phyloP scores from a whole-genome alignment of 1,284 basidiomycete genomes.

The Clitocybe nebularis region DNA sequence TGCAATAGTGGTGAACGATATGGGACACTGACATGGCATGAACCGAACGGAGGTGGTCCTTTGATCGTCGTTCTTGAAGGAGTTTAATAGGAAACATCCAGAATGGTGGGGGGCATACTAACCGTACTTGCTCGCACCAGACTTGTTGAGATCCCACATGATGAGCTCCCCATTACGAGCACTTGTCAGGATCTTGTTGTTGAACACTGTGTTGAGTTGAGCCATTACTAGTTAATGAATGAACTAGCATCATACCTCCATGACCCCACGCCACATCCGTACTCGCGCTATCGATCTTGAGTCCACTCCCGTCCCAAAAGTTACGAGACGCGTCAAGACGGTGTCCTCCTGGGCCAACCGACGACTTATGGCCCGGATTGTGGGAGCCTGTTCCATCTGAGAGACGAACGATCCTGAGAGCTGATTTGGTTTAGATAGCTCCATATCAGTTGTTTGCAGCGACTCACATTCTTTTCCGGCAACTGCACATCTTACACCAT shows the following conservation, averaged over 20 bases:
- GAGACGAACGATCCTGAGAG: slow-evolving; percentile 61
- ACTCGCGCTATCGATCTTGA: slow-evolving; percentile 71
- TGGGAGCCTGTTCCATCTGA: slow-evolving; percentile 39
- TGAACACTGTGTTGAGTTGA: slow-evolving; percentile 64
- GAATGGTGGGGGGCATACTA: slow-evolving; percentile 13
- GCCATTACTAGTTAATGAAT: slow-evolving; percentile 6
- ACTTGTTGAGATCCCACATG: slow-evolving; percentile 78
- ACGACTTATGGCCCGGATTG: slow-evolving; percentile 46
- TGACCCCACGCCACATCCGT: slow-evolving; percentile 83
- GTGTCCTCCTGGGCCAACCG: slow-evolving; percentile 54
- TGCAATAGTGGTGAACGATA: slow-evolving; percentile 62
- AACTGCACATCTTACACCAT: slow-evolving; percentile 62
- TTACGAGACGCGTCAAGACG: slow-evolving; percentile 67
- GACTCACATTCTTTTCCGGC: slow-evolving; percentile 70
- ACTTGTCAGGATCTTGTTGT: slow-evolving; percentile 79
- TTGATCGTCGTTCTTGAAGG: slow-evolving; percentile 60
- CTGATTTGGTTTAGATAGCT: slow-evolving; percentile 33
- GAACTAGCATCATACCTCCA: slow-evolving; percentile 52
- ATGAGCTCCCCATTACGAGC: slow-evolving; percentile 81
- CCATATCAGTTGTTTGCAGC: not conserved
- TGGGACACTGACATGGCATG: slow-evolving; percentile 66
- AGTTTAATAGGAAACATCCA: slow-evolving; percentile 10
- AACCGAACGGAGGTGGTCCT: slow-evolving; percentile 75
- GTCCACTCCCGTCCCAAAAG: slow-evolving; percentile 66
- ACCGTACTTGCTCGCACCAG: slow-evolving; percentile 71